Conservation (phyloP, 1,284 basidiomycete species). For the Erythrobasidium hasegawianum region DNA sequence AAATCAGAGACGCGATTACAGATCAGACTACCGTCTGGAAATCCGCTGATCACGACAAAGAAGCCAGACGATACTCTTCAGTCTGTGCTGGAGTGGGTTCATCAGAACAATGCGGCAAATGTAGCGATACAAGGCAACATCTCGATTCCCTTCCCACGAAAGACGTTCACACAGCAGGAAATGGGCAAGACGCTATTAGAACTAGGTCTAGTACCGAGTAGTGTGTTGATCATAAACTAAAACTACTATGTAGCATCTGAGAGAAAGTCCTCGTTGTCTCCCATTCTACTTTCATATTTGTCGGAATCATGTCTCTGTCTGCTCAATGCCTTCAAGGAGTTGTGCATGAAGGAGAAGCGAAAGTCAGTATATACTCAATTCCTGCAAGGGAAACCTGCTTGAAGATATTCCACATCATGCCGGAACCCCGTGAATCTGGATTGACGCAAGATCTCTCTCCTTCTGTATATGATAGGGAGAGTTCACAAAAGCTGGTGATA, state of each 20-base stretch:
- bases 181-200: slow-evolving; percentile 37
- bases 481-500: slow-evolving; percentile 49
- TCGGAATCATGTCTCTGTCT: slow-evolving; percentile 55
- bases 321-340: slow-evolving; percentile 59
- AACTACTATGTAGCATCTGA: background rate
- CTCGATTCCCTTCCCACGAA: slow-evolving; percentile 36
- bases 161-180: slow-evolving; percentile 25
- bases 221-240: slow-evolving; percentile 35
- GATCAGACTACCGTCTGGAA: slow-evolving; percentile 73
- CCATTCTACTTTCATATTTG: no score
- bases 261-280: no score
- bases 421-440: background rate
- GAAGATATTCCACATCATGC: background rate
- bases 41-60: slow-evolving; percentile 74
- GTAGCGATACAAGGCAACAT: slow-evolving; percentile 21
- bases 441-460: background rate
- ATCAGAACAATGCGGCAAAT: slow-evolving; percentile 45
- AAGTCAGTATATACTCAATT: slow-evolving; percentile 48
- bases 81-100: slow-evolving; percentile 79
- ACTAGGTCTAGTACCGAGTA: slow-evolving; percentile 36
- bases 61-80: slow-evolving; percentile 69
- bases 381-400: slow-evolving; percentile 9
- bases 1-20: slow-evolving; percentile 57
- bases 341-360: slow-evolving; percentile 58
- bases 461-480: background rate